Evolutionary conservation across 306 rosid genomes (phyloP), one percentile per base, ranked within the genome.

Genomic region (Canavalia gladiata): DNA sequence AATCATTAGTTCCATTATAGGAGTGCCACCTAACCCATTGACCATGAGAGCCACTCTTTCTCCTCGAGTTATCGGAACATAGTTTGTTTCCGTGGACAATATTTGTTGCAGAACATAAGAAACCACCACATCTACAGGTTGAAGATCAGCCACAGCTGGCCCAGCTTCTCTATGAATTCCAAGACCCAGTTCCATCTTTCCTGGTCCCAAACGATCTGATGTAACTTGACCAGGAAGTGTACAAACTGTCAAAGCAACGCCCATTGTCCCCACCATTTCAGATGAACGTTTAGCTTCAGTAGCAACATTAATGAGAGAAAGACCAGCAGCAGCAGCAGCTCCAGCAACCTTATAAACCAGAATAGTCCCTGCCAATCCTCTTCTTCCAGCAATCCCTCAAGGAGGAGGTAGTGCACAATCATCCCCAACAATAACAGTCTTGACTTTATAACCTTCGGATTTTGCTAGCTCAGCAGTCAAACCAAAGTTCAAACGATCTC

Each of bases 131-230:
- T 93, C 93, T 62, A 90, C 97, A 47, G 99, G 97, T 81, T 89
- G 97, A 81, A 96, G 50, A 74, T 93, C 97, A 50, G 89, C 92
- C 81, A 93, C 91, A 10, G 88, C 95, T n/a, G 90, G 91, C 81
- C 99, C 99, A 49, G 99, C 84, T 85, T 96, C 99, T 78, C 98
- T 98, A 74, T 93, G 98, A 78, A 95, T 86, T 84, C 99, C 99
- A 85, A 95, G 97, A 76, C 98, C 99, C 57, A 93, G 87, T 83
- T 93, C 99, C 96, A 95, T 93, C 84, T 95, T 89, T 79, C 90
- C 91, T 28, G 94, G 92, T 72, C 98, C 99, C 81, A 95, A 78
- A 68, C 98, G 98, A 75, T 95, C 99, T 51, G 97, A 86, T 65
- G 92, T 85, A 82, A 83, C 92, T 89, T 35, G 97, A 75, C 99